A percentile compares a stretch with the other conserved stretches of the same genome.
These are phyloP conservation scores for Scedosporium boydii DNA, from an alignment of 2,329 filamentous ascomycete genomes.

Conservation along the genomic window DNA sequence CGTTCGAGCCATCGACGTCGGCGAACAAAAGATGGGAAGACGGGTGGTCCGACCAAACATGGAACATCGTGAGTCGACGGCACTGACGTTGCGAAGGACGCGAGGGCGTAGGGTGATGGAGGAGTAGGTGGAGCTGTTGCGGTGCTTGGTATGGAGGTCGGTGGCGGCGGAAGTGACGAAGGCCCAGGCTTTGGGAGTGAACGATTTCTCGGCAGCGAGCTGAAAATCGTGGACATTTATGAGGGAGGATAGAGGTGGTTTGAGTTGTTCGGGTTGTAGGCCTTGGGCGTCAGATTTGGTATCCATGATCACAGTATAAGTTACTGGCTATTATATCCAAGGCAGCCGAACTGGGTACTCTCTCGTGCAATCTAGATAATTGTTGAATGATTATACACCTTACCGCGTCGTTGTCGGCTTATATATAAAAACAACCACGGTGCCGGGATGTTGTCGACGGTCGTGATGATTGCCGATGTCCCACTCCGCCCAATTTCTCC, in stretches of 20 bases:
- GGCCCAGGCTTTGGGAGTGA: slow-evolving; percentile 57
- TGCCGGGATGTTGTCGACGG: background rate
- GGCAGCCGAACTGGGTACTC: too few relatives aligned
- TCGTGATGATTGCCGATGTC: background rate
- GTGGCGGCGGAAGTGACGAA: slow-evolving; percentile 60
- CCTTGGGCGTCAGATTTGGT: background rate
- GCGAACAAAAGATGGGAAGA: slow-evolving; percentile 53
- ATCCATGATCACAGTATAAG: background rate
- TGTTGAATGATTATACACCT: too few relatives aligned
- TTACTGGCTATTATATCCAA: too few relatives aligned
- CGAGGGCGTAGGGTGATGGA: slow-evolving; percentile 51
- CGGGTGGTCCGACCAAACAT: slow-evolving; percentile 44
- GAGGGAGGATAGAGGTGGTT: background rate
- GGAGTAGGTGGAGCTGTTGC: slow-evolving; percentile 45
- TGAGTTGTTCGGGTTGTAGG: background rate
- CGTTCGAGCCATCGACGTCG: slow-evolving; percentile 54
- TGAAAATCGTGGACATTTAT: slow-evolving; percentile 48
- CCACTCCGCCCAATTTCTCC: background rate
- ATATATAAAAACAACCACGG: background rate
- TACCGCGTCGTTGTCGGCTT: background rate
- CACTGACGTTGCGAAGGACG: slow-evolving; percentile 45
- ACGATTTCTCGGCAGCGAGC: slow-evolving; percentile 40
- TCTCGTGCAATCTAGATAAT: too few relatives aligned
- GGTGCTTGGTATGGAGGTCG: slow-evolving; percentile 44
- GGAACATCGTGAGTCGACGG: slow-evolving; percentile 36